Percentiles rank a stretch among this genome's conserved stretches.
phyloP scores from a whole-genome alignment of 2,329 filamentous ascomycete genomes.

The Cryphonectria naterciae region DNA sequence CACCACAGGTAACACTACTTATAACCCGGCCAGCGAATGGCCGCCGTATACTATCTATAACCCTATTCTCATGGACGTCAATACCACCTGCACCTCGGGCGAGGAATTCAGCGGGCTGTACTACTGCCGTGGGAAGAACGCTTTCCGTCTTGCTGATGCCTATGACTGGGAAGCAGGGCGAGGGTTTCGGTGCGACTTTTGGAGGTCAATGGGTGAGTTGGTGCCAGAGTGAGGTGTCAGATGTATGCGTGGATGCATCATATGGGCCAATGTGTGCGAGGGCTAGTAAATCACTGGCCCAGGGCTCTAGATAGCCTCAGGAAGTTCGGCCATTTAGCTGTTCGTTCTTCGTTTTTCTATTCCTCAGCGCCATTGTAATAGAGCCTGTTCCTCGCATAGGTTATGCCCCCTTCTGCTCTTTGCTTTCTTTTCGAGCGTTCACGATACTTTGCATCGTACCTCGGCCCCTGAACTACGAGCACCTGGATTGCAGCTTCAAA shows the following conservation, averaged over 20 bases:
- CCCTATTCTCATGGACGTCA: constrained; percentile 9
- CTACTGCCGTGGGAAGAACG: constrained; percentile 10
- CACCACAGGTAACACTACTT: constrained; percentile 5
- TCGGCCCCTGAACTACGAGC: too few species aligned
- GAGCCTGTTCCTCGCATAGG: too few species aligned
- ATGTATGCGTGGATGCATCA: not conserved
- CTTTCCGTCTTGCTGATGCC: constrained; percentile 11
- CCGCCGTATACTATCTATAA: constrained; percentile 12
- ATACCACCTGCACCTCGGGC: constrained; percentile 15
- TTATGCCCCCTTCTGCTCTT: too few species aligned
- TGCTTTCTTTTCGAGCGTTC: too few species aligned
- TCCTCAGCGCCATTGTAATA: too few species aligned
- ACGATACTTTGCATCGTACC: too few species aligned
- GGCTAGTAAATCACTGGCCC: too few species aligned
- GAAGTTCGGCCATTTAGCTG: too few species aligned
- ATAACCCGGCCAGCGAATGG: constrained; percentile 15
- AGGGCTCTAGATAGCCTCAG: too few species aligned
- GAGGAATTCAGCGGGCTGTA: constrained; percentile 1
- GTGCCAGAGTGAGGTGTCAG: constrained; percentile 6
- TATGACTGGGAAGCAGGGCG: constrained; percentile 15
- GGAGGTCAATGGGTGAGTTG: constrained; percentile 10
- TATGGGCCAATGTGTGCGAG: too few species aligned
- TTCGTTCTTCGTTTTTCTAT: too few species aligned
- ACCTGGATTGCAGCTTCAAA: too few species aligned
- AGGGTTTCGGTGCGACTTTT: constrained; percentile 17